Evolutionary conservation across 495 filamentous ascomycete genomes (phyloP).

Genomic region (Entonaema liquescens): DNA sequence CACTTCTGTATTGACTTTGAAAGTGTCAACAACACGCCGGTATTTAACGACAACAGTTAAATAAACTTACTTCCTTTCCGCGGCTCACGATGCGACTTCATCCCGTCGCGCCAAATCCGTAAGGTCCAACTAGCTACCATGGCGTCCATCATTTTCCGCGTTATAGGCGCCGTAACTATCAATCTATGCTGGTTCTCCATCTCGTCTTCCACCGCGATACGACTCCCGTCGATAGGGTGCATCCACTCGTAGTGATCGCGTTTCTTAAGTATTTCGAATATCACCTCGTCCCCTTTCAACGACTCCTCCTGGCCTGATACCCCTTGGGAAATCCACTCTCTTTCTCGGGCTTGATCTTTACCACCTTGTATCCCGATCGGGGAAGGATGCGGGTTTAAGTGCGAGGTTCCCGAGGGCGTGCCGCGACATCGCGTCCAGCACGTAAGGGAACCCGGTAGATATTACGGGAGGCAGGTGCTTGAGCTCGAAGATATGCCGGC

Average conservation of each 20-base stretch:
- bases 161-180: conserved; percentile 39
- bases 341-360: conserved; percentile 29
- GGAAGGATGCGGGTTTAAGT: conserved; percentile 37
- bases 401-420: conserved; percentile 37
- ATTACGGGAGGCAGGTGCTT: conserved; percentile 30
- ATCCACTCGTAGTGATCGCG: conserved; percentile 41
- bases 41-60: background rate
- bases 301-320: conserved; percentile 26
- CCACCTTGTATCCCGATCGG: conserved; percentile 37
- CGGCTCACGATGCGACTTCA: conserved; percentile 3
- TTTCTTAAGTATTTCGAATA: conserved; percentile 36
- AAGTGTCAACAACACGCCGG: conserved; percentile 2
- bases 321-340: conserved; percentile 33
- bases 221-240: conserved; percentile 23
- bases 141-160: conserved; percentile 41
- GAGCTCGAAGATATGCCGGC: conserved; percentile 43
- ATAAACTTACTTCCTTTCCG: conserved; percentile 14
- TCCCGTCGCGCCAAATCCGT: conserved; percentile 44
- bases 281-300: conserved; percentile 26
- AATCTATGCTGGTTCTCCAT: conserved; percentile 26
- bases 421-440: conserved; percentile 30
- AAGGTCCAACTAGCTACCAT: conserved; percentile 50
- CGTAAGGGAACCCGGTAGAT: conserved; percentile 28
- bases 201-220: conserved; percentile 43
- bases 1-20: conserved; percentile 21